Evolutionary conservation across 768 basidiomycete species (phyloP).

Genomic region (Sistotremastrum suecicum): DNA sequence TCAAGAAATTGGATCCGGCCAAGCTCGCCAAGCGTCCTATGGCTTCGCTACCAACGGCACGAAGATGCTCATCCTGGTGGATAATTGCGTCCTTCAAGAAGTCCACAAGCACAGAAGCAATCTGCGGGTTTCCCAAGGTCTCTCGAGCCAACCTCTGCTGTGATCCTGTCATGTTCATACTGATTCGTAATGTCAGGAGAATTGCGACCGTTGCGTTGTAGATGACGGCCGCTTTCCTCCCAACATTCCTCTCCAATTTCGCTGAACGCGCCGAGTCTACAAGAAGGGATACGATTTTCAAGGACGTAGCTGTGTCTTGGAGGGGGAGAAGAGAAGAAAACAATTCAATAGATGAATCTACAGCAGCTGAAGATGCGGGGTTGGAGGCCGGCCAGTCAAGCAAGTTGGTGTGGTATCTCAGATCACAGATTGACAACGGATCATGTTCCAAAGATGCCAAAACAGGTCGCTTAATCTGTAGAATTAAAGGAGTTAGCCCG

Average conservation of each 20-base stretch:
- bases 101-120: slow-evolving; percentile 45
- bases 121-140: slow-evolving; percentile 48
- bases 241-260: slow-evolving; percentile 77
- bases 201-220: slow-evolving; percentile 72
- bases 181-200: slow-evolving; percentile 52
- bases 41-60: slow-evolving; percentile 72
- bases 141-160: slow-evolving; percentile 49
- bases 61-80: slow-evolving; percentile 64
- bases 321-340: slow-evolving; percentile 68
- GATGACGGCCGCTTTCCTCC: slow-evolving; percentile 70
- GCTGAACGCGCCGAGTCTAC: slow-evolving; percentile 54
- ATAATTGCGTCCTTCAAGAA: slow-evolving; percentile 78
- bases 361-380: slow-evolving; percentile 66
- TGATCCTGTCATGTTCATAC: slow-evolving; percentile 32
- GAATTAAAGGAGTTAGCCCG: no score
- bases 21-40: slow-evolving; percentile 79
- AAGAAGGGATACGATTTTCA: slow-evolving; percentile 41
- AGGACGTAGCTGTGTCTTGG: slow-evolving; percentile 51
- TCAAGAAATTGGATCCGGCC: slow-evolving; percentile 72
- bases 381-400: slow-evolving; percentile 48
- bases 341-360: slow-evolving; percentile 80
- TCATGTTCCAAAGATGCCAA: slow-evolving; percentile 82
- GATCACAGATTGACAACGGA: slow-evolving; percentile 52
- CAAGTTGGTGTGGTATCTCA: slow-evolving; percentile 20
- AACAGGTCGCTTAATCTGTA: slow-evolving; percentile 60